phyloP scores from a whole-genome alignment of 2,329 filamentous ascomycete genomes.

The Fusarium virguliforme region DNA sequence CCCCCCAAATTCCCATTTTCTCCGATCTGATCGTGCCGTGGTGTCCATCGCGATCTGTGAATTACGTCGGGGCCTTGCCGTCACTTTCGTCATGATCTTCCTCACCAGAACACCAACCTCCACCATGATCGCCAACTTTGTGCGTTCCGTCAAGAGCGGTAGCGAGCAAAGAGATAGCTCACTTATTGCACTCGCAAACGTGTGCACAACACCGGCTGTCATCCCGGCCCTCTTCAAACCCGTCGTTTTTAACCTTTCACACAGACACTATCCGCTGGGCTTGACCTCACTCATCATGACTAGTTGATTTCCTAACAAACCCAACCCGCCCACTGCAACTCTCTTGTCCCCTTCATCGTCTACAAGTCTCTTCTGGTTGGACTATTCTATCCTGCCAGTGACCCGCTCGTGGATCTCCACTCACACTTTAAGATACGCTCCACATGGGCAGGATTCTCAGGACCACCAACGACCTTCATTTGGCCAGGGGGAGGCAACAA shows the following conservation, averaged over 20 bases:
- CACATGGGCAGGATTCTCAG: conserved; percentile 32
- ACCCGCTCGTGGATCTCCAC: conserved; percentile 21
- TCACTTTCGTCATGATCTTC: conserved; percentile 40
- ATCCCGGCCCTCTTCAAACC: conserved; percentile 34
- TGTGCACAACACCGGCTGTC: conserved; percentile 34
- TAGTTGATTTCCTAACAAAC: conserved; percentile 24
- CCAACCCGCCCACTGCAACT: conserved; percentile 13
- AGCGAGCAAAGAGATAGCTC: conserved; percentile 14
- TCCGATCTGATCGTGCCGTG: conserved; percentile 34
- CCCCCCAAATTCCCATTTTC: conserved; percentile 19
- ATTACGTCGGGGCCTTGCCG: conserved; percentile 15
- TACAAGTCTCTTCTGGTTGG: conserved; percentile 27
- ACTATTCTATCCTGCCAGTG: not conserved
- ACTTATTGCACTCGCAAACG: conserved; percentile 12
- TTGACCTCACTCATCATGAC: conserved; percentile 31
- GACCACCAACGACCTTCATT: conserved; percentile 41
- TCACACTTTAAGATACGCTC: conserved; percentile 25
- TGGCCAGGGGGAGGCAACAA: conserved; percentile 22
- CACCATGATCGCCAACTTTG: conserved; percentile 24
- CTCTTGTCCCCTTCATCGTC: conserved; percentile 7
- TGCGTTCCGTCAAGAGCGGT: conserved; percentile 6
- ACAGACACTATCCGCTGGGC: conserved; percentile 16
- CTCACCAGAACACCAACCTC: conserved; percentile 14
- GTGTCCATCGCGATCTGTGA: conserved; percentile 32
- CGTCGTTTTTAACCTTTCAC: conserved; percentile 29